Evolutionary conservation across 202 grass and related monocot species (phyloP).

Genomic region (Alloteropsis angusta): DNA sequence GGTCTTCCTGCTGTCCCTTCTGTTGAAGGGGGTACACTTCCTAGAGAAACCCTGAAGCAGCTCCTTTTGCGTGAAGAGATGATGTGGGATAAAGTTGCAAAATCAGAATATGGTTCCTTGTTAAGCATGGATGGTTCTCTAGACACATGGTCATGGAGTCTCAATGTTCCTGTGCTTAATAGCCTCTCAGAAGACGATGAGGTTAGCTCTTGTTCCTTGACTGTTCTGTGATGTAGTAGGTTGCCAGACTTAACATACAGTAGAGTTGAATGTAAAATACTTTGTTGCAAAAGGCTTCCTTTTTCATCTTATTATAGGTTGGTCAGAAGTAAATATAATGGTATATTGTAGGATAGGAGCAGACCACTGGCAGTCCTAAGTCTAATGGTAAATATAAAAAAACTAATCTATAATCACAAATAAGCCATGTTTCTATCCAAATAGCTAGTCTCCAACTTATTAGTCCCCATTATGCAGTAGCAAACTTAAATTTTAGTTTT

Average conservation of each 20-base stretch:
- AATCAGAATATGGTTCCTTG: constrained; percentile 86
- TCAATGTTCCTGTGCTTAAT: constrained; percentile 89
- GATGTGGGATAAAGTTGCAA: constrained; percentile 73
- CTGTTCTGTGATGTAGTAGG: background rate
- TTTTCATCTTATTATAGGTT: constrained; percentile 1
- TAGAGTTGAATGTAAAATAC: background rate
- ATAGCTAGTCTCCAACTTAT: background rate
- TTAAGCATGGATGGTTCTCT: constrained; percentile 83
- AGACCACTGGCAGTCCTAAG: background rate
- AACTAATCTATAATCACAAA: constrained; percentile 11
- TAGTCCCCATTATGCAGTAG: background rate
- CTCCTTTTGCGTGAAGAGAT: constrained; percentile 72
- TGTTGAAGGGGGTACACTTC: constrained; percentile 51
- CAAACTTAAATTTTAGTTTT: background rate
- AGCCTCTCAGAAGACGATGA: constrained; percentile 87
- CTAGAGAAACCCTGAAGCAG: constrained; percentile 72
- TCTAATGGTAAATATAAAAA: background rate
- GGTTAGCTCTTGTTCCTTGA: constrained; percentile 32
- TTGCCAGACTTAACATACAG: constrained; percentile 2
- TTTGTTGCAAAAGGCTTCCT: background rate
- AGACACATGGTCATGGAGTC: constrained; percentile 98
- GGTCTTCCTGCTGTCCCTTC: constrained; percentile 57
- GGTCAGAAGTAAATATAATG: background rate
- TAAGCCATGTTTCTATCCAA: background rate
- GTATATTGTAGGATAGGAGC: background rate